Percentiles rank a stretch among this genome's conserved stretches.
Conservation (phyloP, 2,329 filamentous ascomycete species). For the Ascochyta viciae-villosae region DNA sequence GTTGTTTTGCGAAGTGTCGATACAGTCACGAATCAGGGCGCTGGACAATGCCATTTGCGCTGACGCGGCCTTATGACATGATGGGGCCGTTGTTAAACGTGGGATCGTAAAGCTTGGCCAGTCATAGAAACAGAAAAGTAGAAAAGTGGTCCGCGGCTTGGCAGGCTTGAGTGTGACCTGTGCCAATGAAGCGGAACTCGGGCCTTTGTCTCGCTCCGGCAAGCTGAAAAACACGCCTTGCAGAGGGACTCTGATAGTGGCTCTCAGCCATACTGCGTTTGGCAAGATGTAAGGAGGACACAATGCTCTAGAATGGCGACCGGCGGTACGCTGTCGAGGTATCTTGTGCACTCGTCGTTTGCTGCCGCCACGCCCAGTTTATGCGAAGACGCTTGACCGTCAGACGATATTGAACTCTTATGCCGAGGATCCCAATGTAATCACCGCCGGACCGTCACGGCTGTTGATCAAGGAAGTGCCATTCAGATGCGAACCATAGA, state of each 20-base stretch:
- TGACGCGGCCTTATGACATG: constrained; percentile 43
- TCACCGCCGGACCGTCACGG: constrained; percentile 10
- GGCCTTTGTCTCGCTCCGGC: constrained; percentile 41
- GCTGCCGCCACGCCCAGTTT: constrained; percentile 7
- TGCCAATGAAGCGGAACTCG: constrained; percentile 40
- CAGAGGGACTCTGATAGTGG: constrained; percentile 20
- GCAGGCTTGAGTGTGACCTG: constrained; percentile 42
- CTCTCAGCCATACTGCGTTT: constrained; percentile 29
- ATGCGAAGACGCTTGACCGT: constrained; percentile 14
- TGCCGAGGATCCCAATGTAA: constrained; percentile 5
- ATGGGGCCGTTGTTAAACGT: constrained; percentile 27
- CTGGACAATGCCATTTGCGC: constrained; percentile 26
- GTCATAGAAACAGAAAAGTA: constrained; percentile 38
- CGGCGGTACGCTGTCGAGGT: constrained; percentile 11
- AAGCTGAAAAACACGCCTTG: constrained; percentile 38
- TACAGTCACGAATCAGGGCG: constrained; percentile 4
- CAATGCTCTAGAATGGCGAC: constrained; percentile 10
- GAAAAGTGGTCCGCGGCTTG: constrained; percentile 34
- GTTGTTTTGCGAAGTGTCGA: not conserved
- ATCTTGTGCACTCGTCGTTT: constrained; percentile 1
- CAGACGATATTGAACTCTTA: constrained; percentile 8
- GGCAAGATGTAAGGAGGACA: constrained; percentile 25
- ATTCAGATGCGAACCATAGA: not conserved
- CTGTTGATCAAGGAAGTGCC: not conserved
- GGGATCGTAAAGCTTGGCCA: constrained; percentile 35